phyloP scores from a whole-genome alignment of 2,329 filamentous ascomycete genomes.

The Escovopsis sp. region DNA sequence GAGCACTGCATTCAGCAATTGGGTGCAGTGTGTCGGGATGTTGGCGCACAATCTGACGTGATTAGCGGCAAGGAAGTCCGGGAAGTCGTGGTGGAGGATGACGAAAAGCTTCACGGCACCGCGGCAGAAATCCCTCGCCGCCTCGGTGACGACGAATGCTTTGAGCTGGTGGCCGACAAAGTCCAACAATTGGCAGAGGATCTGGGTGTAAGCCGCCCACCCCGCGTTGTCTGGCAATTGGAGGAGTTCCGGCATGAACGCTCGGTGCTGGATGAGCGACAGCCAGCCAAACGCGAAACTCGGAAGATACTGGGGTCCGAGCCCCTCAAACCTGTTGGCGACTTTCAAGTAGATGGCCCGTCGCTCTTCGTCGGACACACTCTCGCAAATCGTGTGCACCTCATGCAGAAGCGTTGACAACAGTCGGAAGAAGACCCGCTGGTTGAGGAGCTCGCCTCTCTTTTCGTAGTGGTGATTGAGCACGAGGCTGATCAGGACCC shows the following conservation, averaged over 20 bases:
- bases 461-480: slow-evolving; percentile 75
- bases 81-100: slow-evolving; percentile 84
- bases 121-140: slow-evolving; percentile 72
- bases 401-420: slow-evolving; percentile 74
- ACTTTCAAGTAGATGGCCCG: slow-evolving; percentile 58
- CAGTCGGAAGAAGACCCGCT: slow-evolving; percentile 81
- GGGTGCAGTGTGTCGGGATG: slow-evolving; percentile 71
- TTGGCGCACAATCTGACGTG: slow-evolving; percentile 68
- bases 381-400: slow-evolving; percentile 43
- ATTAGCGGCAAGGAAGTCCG: slow-evolving; percentile 81
- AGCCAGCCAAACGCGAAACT: slow-evolving; percentile 81
- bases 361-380: slow-evolving; percentile 45
- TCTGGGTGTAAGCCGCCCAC: slow-evolving; percentile 61
- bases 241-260: slow-evolving; percentile 69
- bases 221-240: slow-evolving; percentile 51
- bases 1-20: slow-evolving; percentile 78
- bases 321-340: slow-evolving; percentile 52
- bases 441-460: slow-evolving; percentile 68
- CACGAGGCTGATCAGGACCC: slow-evolving; percentile 66
- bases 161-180: slow-evolving; percentile 73
- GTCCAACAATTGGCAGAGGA: slow-evolving; percentile 56
- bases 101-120: slow-evolving; percentile 70
- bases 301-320: slow-evolving; percentile 66
- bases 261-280: slow-evolving; percentile 65
- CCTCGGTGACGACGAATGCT: slow-evolving; percentile 49